Percentiles rank a stretch among this genome's conserved stretches.
Conservation (phyloP, 306 rosid genomes). For the Echinosophora koreensis region DNA sequence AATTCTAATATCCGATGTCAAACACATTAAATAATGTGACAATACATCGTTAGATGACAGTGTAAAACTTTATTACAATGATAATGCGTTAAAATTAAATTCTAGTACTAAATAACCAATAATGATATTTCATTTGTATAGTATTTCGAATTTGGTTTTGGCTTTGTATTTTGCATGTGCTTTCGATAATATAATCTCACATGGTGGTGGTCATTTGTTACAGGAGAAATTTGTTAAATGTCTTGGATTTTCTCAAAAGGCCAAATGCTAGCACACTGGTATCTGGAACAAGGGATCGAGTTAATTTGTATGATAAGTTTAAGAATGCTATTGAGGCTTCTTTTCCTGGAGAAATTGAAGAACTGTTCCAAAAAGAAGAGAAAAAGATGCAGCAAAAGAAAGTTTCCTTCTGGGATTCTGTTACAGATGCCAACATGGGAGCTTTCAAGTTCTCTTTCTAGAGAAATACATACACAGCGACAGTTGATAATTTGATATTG, state of each 20-base stretch:
- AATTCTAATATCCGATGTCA: too few relatives aligned
- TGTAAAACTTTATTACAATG: not conserved
- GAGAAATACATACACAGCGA: conserved; percentile 7
- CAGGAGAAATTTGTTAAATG: conserved; percentile 89
- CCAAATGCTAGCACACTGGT: conserved; percentile 88
- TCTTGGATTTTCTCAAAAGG: conserved; percentile 82
- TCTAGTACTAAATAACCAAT: not conserved
- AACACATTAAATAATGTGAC: not conserved
- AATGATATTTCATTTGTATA: conserved; percentile 9
- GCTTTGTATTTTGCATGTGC: conserved; percentile 34
- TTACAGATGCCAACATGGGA: conserved; percentile 69
- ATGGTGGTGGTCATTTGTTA: conserved; percentile 39
- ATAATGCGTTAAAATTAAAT: too few relatives aligned
- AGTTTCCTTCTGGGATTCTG: conserved; percentile 85
- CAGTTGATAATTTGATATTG: conserved; percentile 2
- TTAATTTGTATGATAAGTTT: conserved; percentile 82
- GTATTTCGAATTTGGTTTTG: conserved; percentile 19
- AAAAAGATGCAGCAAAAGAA: conserved; percentile 63
- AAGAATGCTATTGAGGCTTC: conserved; percentile 77
- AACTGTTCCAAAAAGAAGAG: conserved; percentile 67
- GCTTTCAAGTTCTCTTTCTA: conserved; percentile 93
- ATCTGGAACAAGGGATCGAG: conserved; percentile 91
- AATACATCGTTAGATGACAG: not conserved
- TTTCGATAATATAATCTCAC: conserved; percentile 26
- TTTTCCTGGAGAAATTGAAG: conserved; percentile 76